Percentiles rank a stretch among this genome's conserved stretches.
Evolutionary conservation across 2,329 filamentous ascomycete species (phyloP).

Genomic region (Tolypocladium guangdongense): DNA sequence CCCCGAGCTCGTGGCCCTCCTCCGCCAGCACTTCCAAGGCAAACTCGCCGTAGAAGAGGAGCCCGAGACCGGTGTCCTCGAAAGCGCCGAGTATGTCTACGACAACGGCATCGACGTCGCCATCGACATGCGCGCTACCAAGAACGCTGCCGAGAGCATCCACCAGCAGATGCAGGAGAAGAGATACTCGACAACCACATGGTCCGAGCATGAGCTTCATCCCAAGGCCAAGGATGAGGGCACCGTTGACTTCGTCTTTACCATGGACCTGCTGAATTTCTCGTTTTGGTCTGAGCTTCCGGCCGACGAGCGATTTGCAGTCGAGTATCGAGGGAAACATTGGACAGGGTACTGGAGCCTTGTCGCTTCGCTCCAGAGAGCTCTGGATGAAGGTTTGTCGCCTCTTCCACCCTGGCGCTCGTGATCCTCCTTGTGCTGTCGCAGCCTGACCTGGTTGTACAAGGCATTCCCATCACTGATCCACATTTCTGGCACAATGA

Average conservation of each 20-base stretch:
- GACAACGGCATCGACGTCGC: conserved; percentile 91
- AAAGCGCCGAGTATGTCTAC: conserved; percentile 76
- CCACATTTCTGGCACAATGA: conserved; percentile 78
- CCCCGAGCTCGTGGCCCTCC: conserved; percentile 72
- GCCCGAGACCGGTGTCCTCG: conserved; percentile 71
- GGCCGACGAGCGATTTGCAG: conserved; percentile 64
- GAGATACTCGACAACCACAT: conserved; percentile 71
- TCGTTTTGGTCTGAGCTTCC: conserved; percentile 79
- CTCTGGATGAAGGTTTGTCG: conserved; percentile 64
- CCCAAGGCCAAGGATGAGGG: conserved; percentile 70
- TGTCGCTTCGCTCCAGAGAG: conserved; percentile 76
- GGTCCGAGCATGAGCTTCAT: conserved; percentile 83
- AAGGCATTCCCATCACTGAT: conserved; percentile 78
- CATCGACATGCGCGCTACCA: conserved; percentile 71
- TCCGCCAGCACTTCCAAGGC: conserved; percentile 67
- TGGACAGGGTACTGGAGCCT: conserved; percentile 97
- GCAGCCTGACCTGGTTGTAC: not conserved
- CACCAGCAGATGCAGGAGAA: conserved; percentile 74
- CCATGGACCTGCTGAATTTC: conserved; percentile 94
- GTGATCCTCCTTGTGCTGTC: not conserved
- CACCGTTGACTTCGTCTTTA: conserved; percentile 88
- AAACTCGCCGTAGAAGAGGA: conserved; percentile 42
- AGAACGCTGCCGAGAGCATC: conserved; percentile 70
- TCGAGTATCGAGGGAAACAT: conserved; percentile 67
- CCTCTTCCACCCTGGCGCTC: not conserved